Evolutionary conservation across 2,329 filamentous ascomycete species (phyloP).

Genomic region (Stemphylium lycopersici): DNA sequence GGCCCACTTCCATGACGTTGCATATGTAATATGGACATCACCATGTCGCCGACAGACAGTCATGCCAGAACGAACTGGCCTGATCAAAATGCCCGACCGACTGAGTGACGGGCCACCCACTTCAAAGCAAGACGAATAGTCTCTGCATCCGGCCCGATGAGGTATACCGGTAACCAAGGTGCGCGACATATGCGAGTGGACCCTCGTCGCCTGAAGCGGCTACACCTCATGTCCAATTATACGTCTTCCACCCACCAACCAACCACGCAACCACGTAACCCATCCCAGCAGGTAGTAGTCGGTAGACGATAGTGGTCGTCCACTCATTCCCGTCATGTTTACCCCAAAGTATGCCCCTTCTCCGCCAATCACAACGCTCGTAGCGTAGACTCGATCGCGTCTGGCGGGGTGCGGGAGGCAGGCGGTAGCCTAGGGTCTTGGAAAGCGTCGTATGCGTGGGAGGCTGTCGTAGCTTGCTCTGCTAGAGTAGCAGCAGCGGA

Average conservation of each 20-base stretch:
- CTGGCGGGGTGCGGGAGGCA: background rate
- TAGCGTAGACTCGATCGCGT: background rate
- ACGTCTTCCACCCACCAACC: background rate
- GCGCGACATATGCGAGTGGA: conserved; percentile 10
- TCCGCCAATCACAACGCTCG: background rate
- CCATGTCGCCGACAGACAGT: too few species aligned
- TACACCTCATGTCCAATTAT: background rate
- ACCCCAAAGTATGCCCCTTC: background rate
- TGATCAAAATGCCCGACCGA: too few species aligned
- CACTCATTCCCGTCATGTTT: background rate
- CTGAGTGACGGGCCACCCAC: too few species aligned
- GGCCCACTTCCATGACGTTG: too few species aligned
- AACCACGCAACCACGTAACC: too few species aligned
- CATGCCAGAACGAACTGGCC: too few species aligned
- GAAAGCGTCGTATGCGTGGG: background rate
- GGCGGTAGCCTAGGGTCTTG: background rate
- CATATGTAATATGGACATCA: too few species aligned
- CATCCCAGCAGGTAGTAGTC: too few species aligned
- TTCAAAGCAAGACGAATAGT: background rate
- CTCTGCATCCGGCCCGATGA: background rate
- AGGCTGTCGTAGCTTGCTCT: background rate
- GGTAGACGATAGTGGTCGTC: too few species aligned
- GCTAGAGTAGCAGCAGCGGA: background rate
- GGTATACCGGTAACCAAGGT: background rate
- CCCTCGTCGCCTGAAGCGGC: conserved; percentile 2